A percentile compares a stretch with the other conserved stretches of the same genome.
These are phyloP conservation scores for Coriaria nepalensis DNA, from an alignment of 306 rosid species.

Conservation along the genomic window DNA sequence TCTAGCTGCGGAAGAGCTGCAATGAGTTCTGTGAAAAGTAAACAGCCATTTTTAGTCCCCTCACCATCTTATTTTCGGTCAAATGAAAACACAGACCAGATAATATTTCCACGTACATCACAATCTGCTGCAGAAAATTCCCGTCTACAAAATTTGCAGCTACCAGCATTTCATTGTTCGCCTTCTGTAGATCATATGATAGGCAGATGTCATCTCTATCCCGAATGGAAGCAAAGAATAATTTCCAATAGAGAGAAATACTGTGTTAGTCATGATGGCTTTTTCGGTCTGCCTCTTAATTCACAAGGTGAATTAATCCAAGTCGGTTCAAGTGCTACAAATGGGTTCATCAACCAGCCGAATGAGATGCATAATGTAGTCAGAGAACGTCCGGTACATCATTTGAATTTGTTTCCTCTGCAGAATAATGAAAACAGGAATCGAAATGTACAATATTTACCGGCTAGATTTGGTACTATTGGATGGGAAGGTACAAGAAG, in stretches of 20 bases:
- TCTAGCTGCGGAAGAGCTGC: slow-evolving; percentile 26
- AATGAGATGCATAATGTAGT: slow-evolving; percentile 30
- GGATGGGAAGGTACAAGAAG: slow-evolving; percentile 33
- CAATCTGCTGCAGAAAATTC: slow-evolving; percentile 29
- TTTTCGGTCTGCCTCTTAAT: slow-evolving; percentile 79
- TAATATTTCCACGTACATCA: slow-evolving; percentile 24
- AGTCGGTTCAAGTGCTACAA: slow-evolving; percentile 43
- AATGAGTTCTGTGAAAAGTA: slow-evolving; percentile 26
- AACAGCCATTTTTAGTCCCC: slow-evolving; percentile 29
- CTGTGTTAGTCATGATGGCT: slow-evolving; percentile 20
- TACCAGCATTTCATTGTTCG: slow-evolving; percentile 21
- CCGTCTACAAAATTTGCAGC: slow-evolving; percentile 15
- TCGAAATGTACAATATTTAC: slow-evolving; percentile 20
- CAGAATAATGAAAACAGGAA: slow-evolving; percentile 19
- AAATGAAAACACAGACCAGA: slow-evolving; percentile 32
- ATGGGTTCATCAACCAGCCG: slow-evolving; percentile 26
- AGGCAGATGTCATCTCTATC: slow-evolving; percentile 25
- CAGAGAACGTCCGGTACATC: slow-evolving; percentile 34
- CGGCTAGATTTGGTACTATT: slow-evolving; percentile 43
- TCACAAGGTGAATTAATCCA: slow-evolving; percentile 83
- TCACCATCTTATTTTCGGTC: slow-evolving; percentile 31
- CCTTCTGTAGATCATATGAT: slow-evolving; percentile 32
- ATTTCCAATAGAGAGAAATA: slow-evolving; percentile 24
- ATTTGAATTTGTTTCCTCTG: slow-evolving; percentile 29
- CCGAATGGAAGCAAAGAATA: slow-evolving; percentile 35